phyloP scores from a whole-genome alignment of 1,284 basidiomycete species.

The Earliella scabrosa region DNA sequence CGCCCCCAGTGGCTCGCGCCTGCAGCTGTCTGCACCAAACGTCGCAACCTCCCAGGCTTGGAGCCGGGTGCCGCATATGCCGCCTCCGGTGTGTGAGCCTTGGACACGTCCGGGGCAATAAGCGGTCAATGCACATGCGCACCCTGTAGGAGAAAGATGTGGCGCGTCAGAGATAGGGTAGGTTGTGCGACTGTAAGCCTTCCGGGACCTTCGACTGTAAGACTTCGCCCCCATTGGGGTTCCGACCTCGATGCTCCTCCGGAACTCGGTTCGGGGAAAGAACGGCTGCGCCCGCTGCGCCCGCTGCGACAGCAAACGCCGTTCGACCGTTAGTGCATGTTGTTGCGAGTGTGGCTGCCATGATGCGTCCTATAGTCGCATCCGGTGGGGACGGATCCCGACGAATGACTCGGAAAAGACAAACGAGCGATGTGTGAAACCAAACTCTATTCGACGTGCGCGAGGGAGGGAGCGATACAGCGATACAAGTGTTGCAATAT shows the following conservation, averaged over 20 bases:
- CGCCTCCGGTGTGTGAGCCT: conserved; percentile 20
- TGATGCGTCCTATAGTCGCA: no score
- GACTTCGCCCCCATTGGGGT: no score
- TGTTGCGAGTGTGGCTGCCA: no score
- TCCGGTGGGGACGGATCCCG: no score
- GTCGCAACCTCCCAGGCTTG: conserved; percentile 7
- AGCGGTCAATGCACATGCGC: conserved; percentile 4
- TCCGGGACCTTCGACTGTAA: neutral
- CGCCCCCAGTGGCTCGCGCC: no score
- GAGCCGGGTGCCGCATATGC: conserved; percentile 7
- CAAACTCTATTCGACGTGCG: conserved; percentile 1
- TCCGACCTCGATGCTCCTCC: no score
- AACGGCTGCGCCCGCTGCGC: no score
- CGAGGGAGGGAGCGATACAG: neutral
- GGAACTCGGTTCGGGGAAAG: no score
- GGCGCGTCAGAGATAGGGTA: conserved; percentile 3
- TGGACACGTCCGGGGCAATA: conserved; percentile 1
- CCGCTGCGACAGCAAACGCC: no score
- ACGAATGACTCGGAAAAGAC: no score
- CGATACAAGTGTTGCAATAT: neutral
- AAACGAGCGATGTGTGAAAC: neutral
- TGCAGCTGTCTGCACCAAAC: no score
- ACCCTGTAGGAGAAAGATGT: conserved; percentile 6
- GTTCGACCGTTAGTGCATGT: no score
- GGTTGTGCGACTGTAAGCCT: neutral